Conservation (phyloP, 2,329 filamentous ascomycete species). For the Venturia pyrina region DNA sequence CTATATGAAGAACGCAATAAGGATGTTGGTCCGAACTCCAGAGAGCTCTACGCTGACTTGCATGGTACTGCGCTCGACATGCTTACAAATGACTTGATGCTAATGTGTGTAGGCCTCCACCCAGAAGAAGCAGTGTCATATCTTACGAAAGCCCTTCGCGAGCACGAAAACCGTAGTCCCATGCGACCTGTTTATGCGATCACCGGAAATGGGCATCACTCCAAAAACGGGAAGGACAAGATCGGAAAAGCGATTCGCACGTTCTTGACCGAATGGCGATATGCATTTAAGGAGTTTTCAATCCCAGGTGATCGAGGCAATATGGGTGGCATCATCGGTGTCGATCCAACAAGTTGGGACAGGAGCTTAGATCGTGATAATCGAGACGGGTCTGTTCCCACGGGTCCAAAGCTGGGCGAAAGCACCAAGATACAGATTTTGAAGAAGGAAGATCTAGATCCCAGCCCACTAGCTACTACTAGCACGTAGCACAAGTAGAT, state of each 20-base stretch:
- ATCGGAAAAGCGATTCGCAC: conserved; percentile 86
- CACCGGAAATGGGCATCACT: conserved; percentile 92
- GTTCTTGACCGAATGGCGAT: conserved; percentile 92
- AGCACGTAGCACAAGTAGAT: conserved; percentile 5
- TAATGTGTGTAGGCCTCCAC: conserved; percentile 54
- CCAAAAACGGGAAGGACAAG: conserved; percentile 98
- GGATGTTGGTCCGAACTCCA: conserved; percentile 40
- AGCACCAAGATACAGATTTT: conserved; percentile 27
- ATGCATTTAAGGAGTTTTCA: conserved; percentile 91
- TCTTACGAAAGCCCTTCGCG: conserved; percentile 74
- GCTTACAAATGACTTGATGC: conserved; percentile 2
- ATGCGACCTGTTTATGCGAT: conserved; percentile 81
- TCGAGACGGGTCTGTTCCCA: conserved; percentile 29
- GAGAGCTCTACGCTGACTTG: conserved; percentile 87
- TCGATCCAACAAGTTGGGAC: conserved; percentile 52
- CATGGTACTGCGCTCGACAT: conserved; percentile 46
- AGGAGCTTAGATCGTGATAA: conserved; percentile 27
- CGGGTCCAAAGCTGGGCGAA: conserved; percentile 14
- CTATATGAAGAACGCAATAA: conserved; percentile 92
- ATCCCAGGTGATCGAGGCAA: conserved; percentile 92
- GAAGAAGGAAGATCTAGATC: conserved; percentile 20
- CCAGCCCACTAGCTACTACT: background rate
- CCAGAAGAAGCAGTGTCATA: conserved; percentile 95
- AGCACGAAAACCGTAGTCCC: conserved; percentile 55
- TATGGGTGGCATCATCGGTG: conserved; percentile 54